Percentiles rank a stretch among this genome's conserved stretches.
These are phyloP conservation scores for Corylus heterophylla DNA, from an alignment of 306 rosid genomes.

Conservation along the genomic window DNA sequence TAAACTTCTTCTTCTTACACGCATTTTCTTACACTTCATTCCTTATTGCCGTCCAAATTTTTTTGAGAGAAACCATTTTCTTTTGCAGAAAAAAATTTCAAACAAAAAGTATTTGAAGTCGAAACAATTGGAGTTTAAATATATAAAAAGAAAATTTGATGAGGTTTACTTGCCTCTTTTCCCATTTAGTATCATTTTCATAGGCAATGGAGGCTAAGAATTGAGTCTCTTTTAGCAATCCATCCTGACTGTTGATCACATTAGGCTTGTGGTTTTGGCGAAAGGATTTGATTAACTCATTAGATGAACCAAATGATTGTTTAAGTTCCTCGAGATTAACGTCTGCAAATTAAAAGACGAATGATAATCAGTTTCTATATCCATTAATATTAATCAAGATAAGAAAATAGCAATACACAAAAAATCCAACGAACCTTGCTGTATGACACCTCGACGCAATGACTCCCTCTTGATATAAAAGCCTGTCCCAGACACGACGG, in stretches of 20 bases:
- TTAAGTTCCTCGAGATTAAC: conserved; percentile 36
- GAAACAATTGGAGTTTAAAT: no score
- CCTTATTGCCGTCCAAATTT: no score
- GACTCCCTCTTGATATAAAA: conserved; percentile 56
- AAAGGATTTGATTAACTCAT: conserved; percentile 55
- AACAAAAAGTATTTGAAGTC: no score
- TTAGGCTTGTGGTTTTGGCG: conserved; percentile 24
- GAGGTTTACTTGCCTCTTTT: conserved; percentile 40
- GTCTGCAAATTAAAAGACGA: conserved; percentile 32
- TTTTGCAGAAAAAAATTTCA: no score
- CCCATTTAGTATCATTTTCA: conserved; percentile 64
- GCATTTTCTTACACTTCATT: no score
- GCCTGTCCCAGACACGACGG: conserved; percentile 55
- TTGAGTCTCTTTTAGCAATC: conserved; percentile 34
- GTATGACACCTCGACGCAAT: conserved; percentile 29
- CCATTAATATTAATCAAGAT: neutral
- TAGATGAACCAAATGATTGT: conserved; percentile 50
- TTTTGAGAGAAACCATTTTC: no score
- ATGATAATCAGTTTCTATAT: neutral
- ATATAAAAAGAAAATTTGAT: neutral
- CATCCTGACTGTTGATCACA: neutral
- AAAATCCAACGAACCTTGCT: conserved; percentile 17
- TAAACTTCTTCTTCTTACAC: no score
- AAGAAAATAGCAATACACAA: neutral
- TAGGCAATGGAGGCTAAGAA: conserved; percentile 53